Base-by-base conservation (phyloP, 2,329 filamentous ascomycete genomes). In the Ophiocordyceps unilateralis region DNA sequence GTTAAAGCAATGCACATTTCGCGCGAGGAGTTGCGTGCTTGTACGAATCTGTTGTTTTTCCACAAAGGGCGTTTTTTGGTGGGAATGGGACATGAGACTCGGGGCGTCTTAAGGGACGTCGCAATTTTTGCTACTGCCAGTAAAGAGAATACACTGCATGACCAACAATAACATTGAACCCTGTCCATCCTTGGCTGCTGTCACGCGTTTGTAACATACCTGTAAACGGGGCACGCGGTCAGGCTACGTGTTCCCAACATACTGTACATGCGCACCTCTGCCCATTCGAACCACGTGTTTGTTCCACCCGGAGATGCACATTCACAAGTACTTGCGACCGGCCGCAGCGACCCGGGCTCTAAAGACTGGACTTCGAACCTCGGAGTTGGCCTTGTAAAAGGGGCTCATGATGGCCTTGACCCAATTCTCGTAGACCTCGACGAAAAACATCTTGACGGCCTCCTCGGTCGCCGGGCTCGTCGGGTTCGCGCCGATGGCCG, bases 331-430 rank as follows among this genome's bases (percentile, higher is more conserved):
- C 63, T 96, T 98, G 65, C 85, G 86, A 51, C 87, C 91, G 1
- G 89, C 89, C 2, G 85, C 85, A 1, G 77, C 78, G 19, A 98
- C 87, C 55, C 83, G 76, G 44, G 75, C 68, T 50, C 84, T 73
- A 59, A 98, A 98, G 1, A 95, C 74, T 0, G 86, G 83, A 61
- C 88, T 96, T 56, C 72, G 78, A 42, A 98, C 79, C 52, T 84
- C 80, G 70, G 83, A 83, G 50, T 93, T 89, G 44, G 81, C 76
- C 43, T 74, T 72, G 66, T 95, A 96, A 60, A 98, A 98, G 0
- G 91, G 91, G 57, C 78, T 96, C 91, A 98, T 96, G 45, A 88
- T 78, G 12, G 88, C 84, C 71, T 98, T 98, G 50, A 94, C 76
- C 81, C 89, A 98, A 51, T 80, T 86, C 64, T 98, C 91, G 64